Percentiles rank a stretch among this genome's conserved stretches.
phyloP scores from a whole-genome alignment of 1,284 basidiomycete genomes.

The Pseudozyma thailandica region DNA sequence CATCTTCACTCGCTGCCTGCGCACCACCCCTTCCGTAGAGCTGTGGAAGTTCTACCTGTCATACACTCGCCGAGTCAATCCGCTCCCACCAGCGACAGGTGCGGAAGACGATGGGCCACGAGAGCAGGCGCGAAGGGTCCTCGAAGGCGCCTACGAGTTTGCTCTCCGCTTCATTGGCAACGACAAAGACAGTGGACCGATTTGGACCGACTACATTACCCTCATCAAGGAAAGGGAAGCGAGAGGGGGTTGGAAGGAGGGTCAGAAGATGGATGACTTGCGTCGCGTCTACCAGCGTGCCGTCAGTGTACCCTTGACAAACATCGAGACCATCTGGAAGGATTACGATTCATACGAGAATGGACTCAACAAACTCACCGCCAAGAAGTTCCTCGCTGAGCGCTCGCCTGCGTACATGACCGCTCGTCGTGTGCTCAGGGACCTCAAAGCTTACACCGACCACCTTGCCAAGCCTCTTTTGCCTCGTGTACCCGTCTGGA shows the following conservation, averaged over 20 bases:
- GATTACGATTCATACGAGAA: slow-evolving; percentile 95
- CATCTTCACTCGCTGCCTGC: slow-evolving; percentile 82
- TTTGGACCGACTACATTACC: slow-evolving; percentile 78
- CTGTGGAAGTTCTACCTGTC: slow-evolving; percentile 78
- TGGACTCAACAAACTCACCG: slow-evolving; percentile 87
- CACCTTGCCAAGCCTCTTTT: slow-evolving; percentile 56
- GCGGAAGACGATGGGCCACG: slow-evolving; percentile 71
- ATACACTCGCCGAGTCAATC: slow-evolving; percentile 66
- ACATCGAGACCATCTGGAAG: slow-evolving; percentile 92
- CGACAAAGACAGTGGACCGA: slow-evolving; percentile 72
- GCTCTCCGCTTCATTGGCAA: slow-evolving; percentile 89
- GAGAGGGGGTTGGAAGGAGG: slow-evolving; percentile 80
- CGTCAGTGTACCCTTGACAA: slow-evolving; percentile 90
- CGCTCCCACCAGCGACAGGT: slow-evolving; percentile 58
- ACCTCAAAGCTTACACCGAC: slow-evolving; percentile 77
- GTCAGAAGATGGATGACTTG: slow-evolving; percentile 92
- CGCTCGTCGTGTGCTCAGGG: slow-evolving; percentile 85
- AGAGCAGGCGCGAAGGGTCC: slow-evolving; percentile 75
- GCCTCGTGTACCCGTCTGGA: slow-evolving; percentile 60
- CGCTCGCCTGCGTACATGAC: slow-evolving; percentile 90
- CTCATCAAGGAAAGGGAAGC: slow-evolving; percentile 81
- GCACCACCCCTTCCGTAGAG: slow-evolving; percentile 83
- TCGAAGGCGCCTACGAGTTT: slow-evolving; percentile 92
- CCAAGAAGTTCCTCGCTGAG: slow-evolving; percentile 92
- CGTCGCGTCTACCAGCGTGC: slow-evolving; percentile 92